Evolutionary conservation across 2,329 filamentous ascomycete genomes (phyloP).

Genomic region (Chlorencoelia australis): DNA sequence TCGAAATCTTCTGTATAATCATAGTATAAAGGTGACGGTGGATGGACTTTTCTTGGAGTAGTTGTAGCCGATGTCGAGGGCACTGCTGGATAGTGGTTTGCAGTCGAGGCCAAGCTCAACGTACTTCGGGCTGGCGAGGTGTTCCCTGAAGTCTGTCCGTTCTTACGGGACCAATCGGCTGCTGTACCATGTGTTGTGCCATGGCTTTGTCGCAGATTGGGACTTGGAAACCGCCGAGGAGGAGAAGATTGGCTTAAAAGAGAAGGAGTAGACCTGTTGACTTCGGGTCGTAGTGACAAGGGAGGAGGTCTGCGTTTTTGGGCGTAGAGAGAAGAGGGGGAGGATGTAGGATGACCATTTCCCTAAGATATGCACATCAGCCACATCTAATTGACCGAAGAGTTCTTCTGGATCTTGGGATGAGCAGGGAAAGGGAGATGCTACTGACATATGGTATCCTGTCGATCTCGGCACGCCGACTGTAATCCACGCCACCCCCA

Average conservation of each 20-base stretch:
- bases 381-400: no score
- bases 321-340: constrained; percentile 24
- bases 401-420: no score
- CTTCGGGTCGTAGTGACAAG: constrained; percentile 19
- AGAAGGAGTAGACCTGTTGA: constrained; percentile 23
- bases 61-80: constrained; percentile 18
- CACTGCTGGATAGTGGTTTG: constrained; percentile 15
- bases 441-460: constrained; percentile 21
- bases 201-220: constrained; percentile 13
- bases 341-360: constrained; percentile 18
- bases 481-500: constrained; percentile 26
- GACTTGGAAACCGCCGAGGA: constrained; percentile 20
- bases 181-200: constrained; percentile 7
- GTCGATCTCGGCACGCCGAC: constrained; percentile 26
- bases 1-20: constrained; percentile 29
- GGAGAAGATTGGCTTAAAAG: constrained; percentile 21
- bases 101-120: constrained; percentile 24
- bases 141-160: constrained; percentile 16
- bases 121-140: constrained; percentile 25
- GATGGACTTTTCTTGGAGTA: constrained; percentile 19
- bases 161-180: constrained; percentile 18
- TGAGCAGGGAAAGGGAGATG: background rate
- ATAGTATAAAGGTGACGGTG: constrained; percentile 25
- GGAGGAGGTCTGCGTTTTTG: constrained; percentile 20
- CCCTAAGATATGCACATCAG: constrained; percentile 14